phyloP scores from a whole-genome alignment of 192 early-diverging fungal species.

The Entophlyctis luteolus region DNA sequence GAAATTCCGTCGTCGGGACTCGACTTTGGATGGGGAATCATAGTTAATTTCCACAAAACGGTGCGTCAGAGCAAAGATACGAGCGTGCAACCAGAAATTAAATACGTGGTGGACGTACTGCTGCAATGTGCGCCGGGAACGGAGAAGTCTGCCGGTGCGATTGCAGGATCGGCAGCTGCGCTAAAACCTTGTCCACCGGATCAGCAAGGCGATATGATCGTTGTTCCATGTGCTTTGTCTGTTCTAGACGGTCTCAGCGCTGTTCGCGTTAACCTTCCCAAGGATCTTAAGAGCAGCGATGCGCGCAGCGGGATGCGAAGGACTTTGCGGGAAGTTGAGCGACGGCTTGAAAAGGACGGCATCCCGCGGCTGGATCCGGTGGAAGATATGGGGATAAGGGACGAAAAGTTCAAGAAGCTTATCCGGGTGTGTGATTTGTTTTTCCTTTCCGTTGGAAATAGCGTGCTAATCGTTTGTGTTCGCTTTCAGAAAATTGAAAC shows the following conservation, averaged over 20 bases:
- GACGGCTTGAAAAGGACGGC: conserved; percentile 63
- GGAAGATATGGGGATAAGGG: conserved; percentile 81
- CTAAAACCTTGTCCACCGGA: conserved; percentile 52
- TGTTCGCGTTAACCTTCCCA: conserved; percentile 70
- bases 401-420: conserved; percentile 70
- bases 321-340: conserved; percentile 65
- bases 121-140: conserved; percentile 72
- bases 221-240: conserved; percentile 74
- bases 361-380: conserved; percentile 87
- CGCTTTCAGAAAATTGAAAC: conserved; percentile 59
- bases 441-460: not conserved
- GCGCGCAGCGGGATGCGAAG: conserved; percentile 59
- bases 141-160: not conserved
- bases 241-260: conserved; percentile 70
- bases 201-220: conserved; percentile 60
- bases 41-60: conserved; percentile 69
- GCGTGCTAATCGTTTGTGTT: not conserved
- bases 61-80: conserved; percentile 33
- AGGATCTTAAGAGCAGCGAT: conserved; percentile 59
- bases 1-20: conserved; percentile 40
- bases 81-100: conserved; percentile 41
- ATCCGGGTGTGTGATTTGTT: conserved; percentile 44
- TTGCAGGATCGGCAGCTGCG: conserved; percentile 40
- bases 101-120: conserved; percentile 81
- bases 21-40: conserved; percentile 92